Conservation (phyloP, 176 grass and related monocot genomes). For the Zea luxurians region DNA sequence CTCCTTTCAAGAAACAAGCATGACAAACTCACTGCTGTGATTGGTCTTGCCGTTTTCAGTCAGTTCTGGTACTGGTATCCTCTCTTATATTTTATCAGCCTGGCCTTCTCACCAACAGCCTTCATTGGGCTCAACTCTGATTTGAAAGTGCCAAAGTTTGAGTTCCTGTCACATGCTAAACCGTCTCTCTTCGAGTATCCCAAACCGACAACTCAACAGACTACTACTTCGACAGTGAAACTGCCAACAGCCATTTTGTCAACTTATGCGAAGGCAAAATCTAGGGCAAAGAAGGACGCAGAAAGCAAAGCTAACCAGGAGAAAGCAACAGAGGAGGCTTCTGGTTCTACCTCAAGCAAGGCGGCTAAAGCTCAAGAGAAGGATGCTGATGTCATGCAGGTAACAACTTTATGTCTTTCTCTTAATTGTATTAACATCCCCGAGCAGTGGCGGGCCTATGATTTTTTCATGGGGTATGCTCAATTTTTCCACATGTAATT, state of each 20-base stretch:
- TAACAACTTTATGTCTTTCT: conserved; percentile 25
- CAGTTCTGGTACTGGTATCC: conserved; percentile 99
- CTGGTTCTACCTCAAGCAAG: conserved; percentile 56
- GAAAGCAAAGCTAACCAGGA: conserved; percentile 80
- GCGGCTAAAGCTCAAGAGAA: conserved; percentile 65
- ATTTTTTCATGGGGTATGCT: no score
- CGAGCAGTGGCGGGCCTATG: background rate
- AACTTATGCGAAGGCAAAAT: conserved; percentile 92
- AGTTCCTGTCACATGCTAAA: conserved; percentile 91
- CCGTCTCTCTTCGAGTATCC: conserved; percentile 91
- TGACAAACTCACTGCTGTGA: conserved; percentile 88
- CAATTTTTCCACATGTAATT: background rate
- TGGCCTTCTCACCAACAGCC: conserved; percentile 89
- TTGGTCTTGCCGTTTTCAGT: conserved; percentile 93
- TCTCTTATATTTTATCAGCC: conserved; percentile 87
- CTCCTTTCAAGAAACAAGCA: conserved; percentile 93
- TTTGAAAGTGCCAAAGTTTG: conserved; percentile 95
- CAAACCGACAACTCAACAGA: conserved; percentile 71
- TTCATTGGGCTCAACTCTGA: conserved; percentile 94
- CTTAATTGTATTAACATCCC: conserved; percentile 7
- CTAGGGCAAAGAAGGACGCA: conserved; percentile 89
- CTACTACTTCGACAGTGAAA: conserved; percentile 69
- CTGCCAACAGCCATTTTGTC: conserved; percentile 92
- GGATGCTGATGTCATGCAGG: conserved; percentile 92
- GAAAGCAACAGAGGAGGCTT: conserved; percentile 58